Evolutionary conservation across 2,329 filamentous ascomycete species (phyloP).

Genomic region (Penicillium occitanis): DNA sequence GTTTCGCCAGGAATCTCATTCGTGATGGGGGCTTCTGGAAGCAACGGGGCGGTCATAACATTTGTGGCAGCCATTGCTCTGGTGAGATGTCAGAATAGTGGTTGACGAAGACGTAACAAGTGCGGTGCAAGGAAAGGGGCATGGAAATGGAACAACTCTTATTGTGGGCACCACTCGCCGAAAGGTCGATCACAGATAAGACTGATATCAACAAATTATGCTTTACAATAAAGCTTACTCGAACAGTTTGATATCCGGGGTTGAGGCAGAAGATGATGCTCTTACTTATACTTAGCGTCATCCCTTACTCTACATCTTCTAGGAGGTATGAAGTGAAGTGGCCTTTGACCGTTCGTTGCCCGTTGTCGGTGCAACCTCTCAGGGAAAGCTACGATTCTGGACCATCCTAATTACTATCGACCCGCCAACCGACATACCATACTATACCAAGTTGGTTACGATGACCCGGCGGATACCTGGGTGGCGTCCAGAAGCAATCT

Average conservation of each 20-base stretch:
- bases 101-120: neutral
- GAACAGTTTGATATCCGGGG: neutral
- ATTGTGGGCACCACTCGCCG: neutral
- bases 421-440: conserved; percentile 10
- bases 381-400: conserved; percentile 8
- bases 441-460: conserved; percentile 14
- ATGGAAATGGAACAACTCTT: neutral
- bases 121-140: neutral
- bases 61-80: conserved; percentile 17
- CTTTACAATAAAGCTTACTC: neutral
- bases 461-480: conserved; percentile 11
- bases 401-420: conserved; percentile 5
- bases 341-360: neutral
- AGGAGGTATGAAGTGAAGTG: neutral
- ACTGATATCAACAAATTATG: neutral
- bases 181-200: neutral
- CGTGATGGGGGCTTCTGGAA: conserved; percentile 9
- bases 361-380: neutral
- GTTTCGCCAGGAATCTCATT: neutral
- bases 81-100: neutral
- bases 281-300: conserved; percentile 14
- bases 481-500: conserved; percentile 8
- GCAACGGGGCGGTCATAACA: conserved; percentile 10
- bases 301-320: neutral
- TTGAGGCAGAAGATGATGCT: conserved; percentile 25